Percentiles rank a stretch among this genome's conserved stretches.
These are phyloP conservation scores for Fraxinus americana DNA, from an alignment of 257 asterid species.

Conservation along the genomic window DNA sequence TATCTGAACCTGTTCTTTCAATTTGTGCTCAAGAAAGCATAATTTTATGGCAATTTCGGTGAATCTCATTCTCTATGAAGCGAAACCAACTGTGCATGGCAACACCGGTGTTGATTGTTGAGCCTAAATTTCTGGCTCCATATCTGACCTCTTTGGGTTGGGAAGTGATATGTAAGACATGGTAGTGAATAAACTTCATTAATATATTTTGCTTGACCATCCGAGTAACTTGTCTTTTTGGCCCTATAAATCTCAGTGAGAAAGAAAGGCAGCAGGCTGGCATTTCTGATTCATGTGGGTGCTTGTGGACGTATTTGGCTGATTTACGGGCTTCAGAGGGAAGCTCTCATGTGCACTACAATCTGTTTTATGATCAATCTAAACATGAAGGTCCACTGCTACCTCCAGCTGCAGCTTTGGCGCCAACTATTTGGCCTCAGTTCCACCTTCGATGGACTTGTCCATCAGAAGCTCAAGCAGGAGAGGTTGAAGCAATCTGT, in stretches of 20 bases:
- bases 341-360: constrained; percentile 74
- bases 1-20: not conserved
- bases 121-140: constrained; percentile 5
- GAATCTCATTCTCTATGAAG: not conserved
- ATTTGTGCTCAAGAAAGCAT: not conserved
- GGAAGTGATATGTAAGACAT: not conserved
- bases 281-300: constrained; percentile 75
- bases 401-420: constrained; percentile 99
- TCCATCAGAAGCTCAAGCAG: constrained; percentile 88
- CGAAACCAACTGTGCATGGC: not conserved
- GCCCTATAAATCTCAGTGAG: constrained; percentile 54
- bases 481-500: constrained; percentile 83
- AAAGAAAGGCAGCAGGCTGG: constrained; percentile 94
- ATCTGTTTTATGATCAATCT: constrained; percentile 79
- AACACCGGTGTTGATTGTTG: constrained; percentile 3
- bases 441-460: constrained; percentile 99
- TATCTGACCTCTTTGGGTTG: constrained; percentile 16
- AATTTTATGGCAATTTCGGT: not conserved
- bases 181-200: not conserved
- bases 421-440: constrained; percentile 98
- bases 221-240: constrained; percentile 11
- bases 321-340: constrained; percentile 77
- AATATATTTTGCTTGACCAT: constrained; percentile 6
- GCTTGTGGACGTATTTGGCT: constrained; percentile 85
- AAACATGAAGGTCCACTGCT: constrained; percentile 64